phyloP scores from a whole-genome alignment of 495 filamentous ascomycete genomes.

The Annulohypoxylon bovei region DNA sequence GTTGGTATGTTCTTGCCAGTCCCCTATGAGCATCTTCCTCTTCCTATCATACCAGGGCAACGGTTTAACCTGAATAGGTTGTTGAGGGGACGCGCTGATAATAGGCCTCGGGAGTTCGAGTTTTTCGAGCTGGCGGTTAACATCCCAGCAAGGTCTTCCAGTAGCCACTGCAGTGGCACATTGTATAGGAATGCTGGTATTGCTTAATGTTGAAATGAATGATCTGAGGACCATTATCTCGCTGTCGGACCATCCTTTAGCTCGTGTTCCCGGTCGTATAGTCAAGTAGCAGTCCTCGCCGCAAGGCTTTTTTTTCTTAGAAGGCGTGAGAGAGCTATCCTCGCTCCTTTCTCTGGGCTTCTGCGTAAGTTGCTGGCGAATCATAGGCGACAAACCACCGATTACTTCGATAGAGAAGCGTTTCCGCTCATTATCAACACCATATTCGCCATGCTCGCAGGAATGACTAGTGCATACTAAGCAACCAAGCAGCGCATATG shows the following conservation, averaged over 20 bases:
- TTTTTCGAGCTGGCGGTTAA: slow-evolving; percentile 57
- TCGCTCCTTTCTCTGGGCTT: slow-evolving; percentile 23
- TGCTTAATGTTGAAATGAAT: slow-evolving; percentile 50
- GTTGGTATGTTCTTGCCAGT: slow-evolving; percentile 58
- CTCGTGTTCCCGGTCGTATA: slow-evolving; percentile 43
- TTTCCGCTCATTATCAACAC: slow-evolving; percentile 55
- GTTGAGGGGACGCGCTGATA: slow-evolving; percentile 35
- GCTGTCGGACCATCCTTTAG: slow-evolving; percentile 51
- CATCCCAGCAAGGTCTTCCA: slow-evolving; percentile 61
- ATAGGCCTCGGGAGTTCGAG: slow-evolving; percentile 42
- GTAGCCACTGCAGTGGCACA: slow-evolving; percentile 56
- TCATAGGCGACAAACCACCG: slow-evolving; percentile 40
- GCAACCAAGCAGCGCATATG: slow-evolving; percentile 57
- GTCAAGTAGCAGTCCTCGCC: slow-evolving; percentile 54
- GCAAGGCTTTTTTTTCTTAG: slow-evolving; percentile 45
- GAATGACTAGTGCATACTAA: slow-evolving; percentile 60
- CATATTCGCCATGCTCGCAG: slow-evolving; percentile 62
- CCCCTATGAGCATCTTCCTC: slow-evolving; percentile 56
- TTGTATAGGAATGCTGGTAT: slow-evolving; percentile 50
- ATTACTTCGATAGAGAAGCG: slow-evolving; percentile 54
- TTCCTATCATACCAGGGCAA: slow-evolving; percentile 60
- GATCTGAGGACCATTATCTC: slow-evolving; percentile 53
- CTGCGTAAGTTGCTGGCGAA: slow-evolving; percentile 40
- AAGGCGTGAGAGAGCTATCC: slow-evolving; percentile 2
- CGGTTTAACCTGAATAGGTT: slow-evolving; percentile 46